Evolutionary conservation across 139 green algal genomes (phyloP).

Genomic region (Nannochloris sp.): DNA sequence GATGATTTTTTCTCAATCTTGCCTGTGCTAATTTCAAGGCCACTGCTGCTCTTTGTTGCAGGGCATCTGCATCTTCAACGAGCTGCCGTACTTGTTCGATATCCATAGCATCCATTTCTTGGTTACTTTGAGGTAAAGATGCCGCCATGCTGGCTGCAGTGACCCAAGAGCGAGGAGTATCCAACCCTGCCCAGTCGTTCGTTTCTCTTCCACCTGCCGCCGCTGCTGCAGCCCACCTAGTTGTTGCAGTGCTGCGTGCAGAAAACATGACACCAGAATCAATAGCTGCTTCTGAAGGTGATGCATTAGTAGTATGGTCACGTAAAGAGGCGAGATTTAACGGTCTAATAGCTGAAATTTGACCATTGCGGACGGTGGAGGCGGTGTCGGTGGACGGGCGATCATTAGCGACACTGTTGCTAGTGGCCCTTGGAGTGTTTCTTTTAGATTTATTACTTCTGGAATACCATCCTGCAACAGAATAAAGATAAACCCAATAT

Average conservation of each 20-base stretch:
- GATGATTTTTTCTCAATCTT: too few relatives aligned
- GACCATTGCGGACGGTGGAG: not conserved
- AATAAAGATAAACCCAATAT: not conserved
- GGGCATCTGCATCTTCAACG: slow-evolving; percentile 5
- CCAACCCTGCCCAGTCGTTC: too few relatives aligned
- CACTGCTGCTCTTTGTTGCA: not conserved
- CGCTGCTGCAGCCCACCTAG: too few relatives aligned
- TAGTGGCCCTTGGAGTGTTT: not conserved
- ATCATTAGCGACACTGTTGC: not conserved
- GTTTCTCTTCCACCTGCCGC: too few relatives aligned
- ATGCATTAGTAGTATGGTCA: not conserved
- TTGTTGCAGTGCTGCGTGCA: not conserved
- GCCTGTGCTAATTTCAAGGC: slow-evolving; percentile 1
- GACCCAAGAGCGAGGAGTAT: slow-evolving; percentile 1
- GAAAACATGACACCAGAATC: not conserved
- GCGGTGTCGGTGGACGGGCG: not conserved
- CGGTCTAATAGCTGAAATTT: not conserved
- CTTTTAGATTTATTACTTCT: not conserved
- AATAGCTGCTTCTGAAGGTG: not conserved
- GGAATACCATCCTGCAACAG: not conserved
- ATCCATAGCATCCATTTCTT: slow-evolving; percentile 9
- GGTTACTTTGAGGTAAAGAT: not conserved
- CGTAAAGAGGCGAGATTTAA: not conserved
- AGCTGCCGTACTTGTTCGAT: slow-evolving; percentile 2
- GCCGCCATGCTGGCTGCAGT: not conserved